Evolutionary conservation across 495 filamentous ascomycete species (phyloP).

Genomic region (Tuber melanosporum): DNA sequence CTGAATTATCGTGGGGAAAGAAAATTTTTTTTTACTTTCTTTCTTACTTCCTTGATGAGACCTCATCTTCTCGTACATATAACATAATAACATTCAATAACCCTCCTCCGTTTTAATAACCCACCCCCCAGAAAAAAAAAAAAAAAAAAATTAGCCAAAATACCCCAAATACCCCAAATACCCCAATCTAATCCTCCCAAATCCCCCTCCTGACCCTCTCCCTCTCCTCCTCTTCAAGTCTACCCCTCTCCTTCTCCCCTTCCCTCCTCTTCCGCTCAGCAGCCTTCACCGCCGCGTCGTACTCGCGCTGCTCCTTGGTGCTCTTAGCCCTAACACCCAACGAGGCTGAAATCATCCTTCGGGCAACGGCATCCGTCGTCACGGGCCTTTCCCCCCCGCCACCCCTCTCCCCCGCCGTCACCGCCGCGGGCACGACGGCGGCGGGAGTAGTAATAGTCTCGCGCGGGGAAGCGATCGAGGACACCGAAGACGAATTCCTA

Average conservation of each 20-base stretch:
- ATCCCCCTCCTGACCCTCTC: slow-evolving; percentile 66
- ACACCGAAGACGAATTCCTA: slow-evolving; percentile 48
- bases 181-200: slow-evolving; percentile 62
- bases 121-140: neutral
- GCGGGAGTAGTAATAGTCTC: slow-evolving; percentile 29
- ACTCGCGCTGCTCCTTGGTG: slow-evolving; percentile 83
- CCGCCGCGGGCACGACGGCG: neutral
- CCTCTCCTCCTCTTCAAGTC: slow-evolving; percentile 58
- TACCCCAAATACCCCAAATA: neutral
- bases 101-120: neutral
- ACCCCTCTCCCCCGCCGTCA: slow-evolving; percentile 29
- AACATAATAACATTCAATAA: neutral
- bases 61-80: no score
- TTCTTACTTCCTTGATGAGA: no score
- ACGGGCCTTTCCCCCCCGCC: slow-evolving; percentile 52
- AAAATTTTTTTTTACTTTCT: neutral
- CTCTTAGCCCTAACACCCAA: slow-evolving; percentile 72
- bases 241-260: slow-evolving; percentile 60
- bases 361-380: slow-evolving; percentile 86
- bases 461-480: slow-evolving; percentile 37
- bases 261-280: slow-evolving; percentile 75
- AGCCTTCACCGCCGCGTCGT: slow-evolving; percentile 75
- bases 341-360: slow-evolving; percentile 81
- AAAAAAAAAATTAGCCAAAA: neutral
- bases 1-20: no score